Conservation (phyloP, 306 rosid genomes). For the Coriaria nepalensis region DNA sequence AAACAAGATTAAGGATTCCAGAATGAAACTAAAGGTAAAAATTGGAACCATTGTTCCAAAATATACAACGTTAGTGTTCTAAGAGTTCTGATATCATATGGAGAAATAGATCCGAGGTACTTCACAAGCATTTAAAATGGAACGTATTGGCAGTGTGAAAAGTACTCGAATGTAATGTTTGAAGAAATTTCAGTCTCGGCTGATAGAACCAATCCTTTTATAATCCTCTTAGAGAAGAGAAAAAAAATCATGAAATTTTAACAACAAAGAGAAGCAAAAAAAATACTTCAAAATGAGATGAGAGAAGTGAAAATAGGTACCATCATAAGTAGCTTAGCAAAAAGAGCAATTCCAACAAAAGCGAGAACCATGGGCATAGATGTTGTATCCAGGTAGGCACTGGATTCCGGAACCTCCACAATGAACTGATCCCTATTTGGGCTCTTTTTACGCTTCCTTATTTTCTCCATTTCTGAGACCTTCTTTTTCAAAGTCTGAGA, state of each 20-base stretch:
- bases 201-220: no score
- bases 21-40: no score
- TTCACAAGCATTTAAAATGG: no score
- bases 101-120: no score
- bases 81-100: no score
- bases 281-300: not conserved
- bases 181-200: no score
- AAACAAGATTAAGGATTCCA: no score
- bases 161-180: no score
- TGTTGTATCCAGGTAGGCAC: conserved; percentile 63
- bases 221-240: not conserved
- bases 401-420: conserved; percentile 63
- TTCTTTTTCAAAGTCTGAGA: conserved; percentile 31
- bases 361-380: conserved; percentile 61
- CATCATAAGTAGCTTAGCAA: conserved; percentile 68
- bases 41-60: no score
- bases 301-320: conserved; percentile 8
- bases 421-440: conserved; percentile 36
- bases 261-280: not conserved
- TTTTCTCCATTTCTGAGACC: conserved; percentile 34
- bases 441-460: conserved; percentile 26
- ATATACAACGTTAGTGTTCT: no score
- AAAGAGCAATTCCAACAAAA: conserved; percentile 48
- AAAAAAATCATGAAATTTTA: not conserved
- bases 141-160: no score